A percentile compares a stretch with the other conserved stretches of the same genome.
Evolutionary conservation across 2,329 filamentous ascomycete genomes (phyloP).

Genomic region (Cercospora sp.): DNA sequence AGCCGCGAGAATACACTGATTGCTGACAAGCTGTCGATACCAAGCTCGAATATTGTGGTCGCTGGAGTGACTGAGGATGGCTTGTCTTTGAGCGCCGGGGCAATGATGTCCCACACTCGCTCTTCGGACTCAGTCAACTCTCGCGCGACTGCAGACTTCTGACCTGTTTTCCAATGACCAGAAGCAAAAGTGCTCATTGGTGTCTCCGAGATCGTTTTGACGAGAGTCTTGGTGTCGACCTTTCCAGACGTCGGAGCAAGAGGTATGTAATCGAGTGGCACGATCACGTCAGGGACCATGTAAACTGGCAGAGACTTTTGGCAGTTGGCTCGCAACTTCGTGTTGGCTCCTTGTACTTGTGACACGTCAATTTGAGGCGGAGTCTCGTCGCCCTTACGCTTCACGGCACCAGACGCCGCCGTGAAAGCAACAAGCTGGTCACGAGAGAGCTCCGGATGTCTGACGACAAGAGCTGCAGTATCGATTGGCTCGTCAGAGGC

Average conservation of each 20-base stretch:
- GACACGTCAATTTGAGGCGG: conserved; percentile 5
- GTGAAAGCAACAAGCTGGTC: conserved; percentile 21
- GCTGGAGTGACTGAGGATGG: conserved; percentile 10
- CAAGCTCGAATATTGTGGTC: conserved; percentile 20
- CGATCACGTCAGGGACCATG: conserved; percentile 23
- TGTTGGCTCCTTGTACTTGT: conserved; percentile 11
- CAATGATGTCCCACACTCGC: conserved; percentile 10
- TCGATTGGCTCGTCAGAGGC: conserved; percentile 15
- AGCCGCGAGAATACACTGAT: conserved; percentile 23
- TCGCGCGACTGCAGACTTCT: not conserved
- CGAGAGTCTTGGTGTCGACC: conserved; percentile 21
- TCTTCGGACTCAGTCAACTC: conserved; percentile 16
- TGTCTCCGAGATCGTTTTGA: conserved; percentile 14
- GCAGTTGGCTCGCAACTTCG: conserved; percentile 8
- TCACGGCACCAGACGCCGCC: conserved; percentile 8
- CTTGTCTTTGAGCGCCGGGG: conserved; percentile 18
- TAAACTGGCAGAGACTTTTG: conserved; percentile 20
- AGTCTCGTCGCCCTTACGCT: conserved; percentile 1
- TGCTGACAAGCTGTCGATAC: conserved; percentile 25
- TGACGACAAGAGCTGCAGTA: conserved; percentile 20
- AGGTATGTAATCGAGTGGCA: conserved; percentile 22
- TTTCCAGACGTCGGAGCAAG: conserved; percentile 22
- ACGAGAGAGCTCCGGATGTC: conserved; percentile 22
- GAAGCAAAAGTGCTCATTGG: conserved; percentile 19
- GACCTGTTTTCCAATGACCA: not conserved